Evolutionary conservation across 225 moss, liverwort and hornwort genomes (phyloP).

Genomic region (Physcomitrium patens): DNA sequence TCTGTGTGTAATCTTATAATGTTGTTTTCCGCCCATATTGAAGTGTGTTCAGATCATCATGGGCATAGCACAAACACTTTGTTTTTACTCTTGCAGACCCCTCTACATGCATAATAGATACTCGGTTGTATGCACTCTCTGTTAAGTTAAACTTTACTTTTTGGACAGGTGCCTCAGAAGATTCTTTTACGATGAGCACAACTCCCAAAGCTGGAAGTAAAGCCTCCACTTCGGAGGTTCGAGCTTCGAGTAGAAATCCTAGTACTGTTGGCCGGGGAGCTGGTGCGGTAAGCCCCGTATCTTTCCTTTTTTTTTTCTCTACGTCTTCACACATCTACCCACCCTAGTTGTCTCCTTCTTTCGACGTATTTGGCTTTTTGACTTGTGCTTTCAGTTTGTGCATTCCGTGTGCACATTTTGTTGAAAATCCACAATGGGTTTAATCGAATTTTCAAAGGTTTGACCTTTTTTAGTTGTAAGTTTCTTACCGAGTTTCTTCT

Average conservation of each 20-base stretch:
- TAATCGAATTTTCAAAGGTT: background rate
- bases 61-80: background rate
- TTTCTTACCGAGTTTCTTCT: slow-evolving; percentile 4
- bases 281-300: slow-evolving; percentile 31
- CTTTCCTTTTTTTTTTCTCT: background rate
- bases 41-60: background rate
- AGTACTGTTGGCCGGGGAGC: slow-evolving; percentile 38
- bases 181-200: slow-evolving; percentile 32
- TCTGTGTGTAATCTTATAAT: background rate
- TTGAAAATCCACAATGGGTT: background rate
- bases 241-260: slow-evolving; percentile 36
- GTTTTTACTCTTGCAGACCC: background rate
- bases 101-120: background rate
- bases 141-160: background rate
- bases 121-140: slow-evolving; percentile 10
- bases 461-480: too few relatives aligned
- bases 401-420: background rate
- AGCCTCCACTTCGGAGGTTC: slow-evolving; percentile 32
- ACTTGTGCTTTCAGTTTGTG: background rate
- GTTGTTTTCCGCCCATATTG: background rate
- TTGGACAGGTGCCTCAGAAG: slow-evolving; percentile 42
- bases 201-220: slow-evolving; percentile 39
- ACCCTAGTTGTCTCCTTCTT: background rate
- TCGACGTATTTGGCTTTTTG: background rate
- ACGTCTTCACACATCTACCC: background rate